phyloP scores from a whole-genome alignment of 164 flowering plant species.

The Buxus sempervirens region DNA sequence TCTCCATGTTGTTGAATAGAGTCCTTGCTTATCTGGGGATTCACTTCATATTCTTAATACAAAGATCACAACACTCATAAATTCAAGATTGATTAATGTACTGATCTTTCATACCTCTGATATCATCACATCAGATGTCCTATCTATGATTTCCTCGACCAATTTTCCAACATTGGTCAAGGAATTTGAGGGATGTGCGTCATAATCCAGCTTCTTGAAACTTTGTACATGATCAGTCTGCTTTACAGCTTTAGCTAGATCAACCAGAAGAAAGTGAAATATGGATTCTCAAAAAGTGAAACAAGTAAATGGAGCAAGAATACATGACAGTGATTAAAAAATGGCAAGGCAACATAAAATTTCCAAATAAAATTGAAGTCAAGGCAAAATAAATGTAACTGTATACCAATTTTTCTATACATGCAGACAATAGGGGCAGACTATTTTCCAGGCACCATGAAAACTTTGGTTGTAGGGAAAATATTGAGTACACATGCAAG shows the following conservation, averaged over 20 bases:
- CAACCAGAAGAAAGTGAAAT: constrained; percentile 5
- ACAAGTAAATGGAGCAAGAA: background rate
- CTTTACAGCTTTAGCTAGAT: constrained; percentile 41
- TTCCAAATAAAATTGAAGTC: background rate
- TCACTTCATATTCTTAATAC: background rate
- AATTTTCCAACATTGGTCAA: constrained; percentile 47
- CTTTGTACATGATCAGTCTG: constrained; percentile 33
- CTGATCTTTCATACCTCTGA: constrained; percentile 46
- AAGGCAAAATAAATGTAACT: too few relatives aligned
- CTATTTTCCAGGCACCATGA: too few relatives aligned
- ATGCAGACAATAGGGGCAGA: too few relatives aligned
- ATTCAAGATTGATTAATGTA: background rate
- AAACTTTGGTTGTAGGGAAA: too few relatives aligned
- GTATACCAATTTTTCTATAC: too few relatives aligned
- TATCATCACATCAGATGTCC: constrained; percentile 47
- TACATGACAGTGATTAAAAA: background rate
- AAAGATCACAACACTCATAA: too few relatives aligned
- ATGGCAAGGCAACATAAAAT: background rate
- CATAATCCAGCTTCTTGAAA: constrained; percentile 29
- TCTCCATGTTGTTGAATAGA: constrained; percentile 47
- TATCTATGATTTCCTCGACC: constrained; percentile 68
- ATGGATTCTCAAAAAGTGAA: background rate
- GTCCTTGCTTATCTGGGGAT: constrained; percentile 49
- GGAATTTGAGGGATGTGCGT: constrained; percentile 20
- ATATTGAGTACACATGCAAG: too few relatives aligned